Base-by-base conservation (phyloP, 1,284 basidiomycete genomes). In the Austroboletus olivaceoglutinosus region DNA sequence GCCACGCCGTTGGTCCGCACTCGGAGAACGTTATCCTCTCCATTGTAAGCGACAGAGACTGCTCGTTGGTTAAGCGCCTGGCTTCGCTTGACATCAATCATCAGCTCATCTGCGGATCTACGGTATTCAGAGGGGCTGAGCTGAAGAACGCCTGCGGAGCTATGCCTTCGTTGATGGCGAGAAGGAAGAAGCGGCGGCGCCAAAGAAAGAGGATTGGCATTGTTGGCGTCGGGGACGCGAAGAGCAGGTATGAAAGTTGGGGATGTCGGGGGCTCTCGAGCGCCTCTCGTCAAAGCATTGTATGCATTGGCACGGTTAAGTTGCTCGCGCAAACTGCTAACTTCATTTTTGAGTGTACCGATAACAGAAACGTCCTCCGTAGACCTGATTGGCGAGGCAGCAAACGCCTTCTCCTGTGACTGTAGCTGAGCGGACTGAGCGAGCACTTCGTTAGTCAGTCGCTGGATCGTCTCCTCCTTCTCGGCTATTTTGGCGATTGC, bases 231-330 rank as follows among this genome's bases (percentile, higher is more conserved):
- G 50, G 73, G 78, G 40, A 80, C 70, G 52, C 85, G 87, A 45
- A 90, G 74, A 29, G 76, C 77, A 44, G 88, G 86, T 19, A 81
- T 81, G 63, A 90, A 90, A 19, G 91, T 93, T 1, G 93, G 93
- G 0, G 92, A 94, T 8, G 83, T 71, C 6, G 87, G 86, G 1
- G 88, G 86, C 37, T 91, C 87, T 18, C 86, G 82, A 34, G 78
- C 65, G 22, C 85, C 82, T 51, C 85, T 82, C 9, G 90, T 94
- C 45, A 95, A 77, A 16, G 83, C 80, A 60, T 91, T 92, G 58
- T 95, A 79, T 6, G 96, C 93, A 64, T 93, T 93, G 19, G 94
- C 88, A 27, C 97, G 85, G 64, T 95, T 94, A 57, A 99, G 85
- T 69, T 99, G 96, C 68, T 99, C 97, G 53, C 93, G 91, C 45